phyloP scores from a whole-genome alignment of 306 rosid species.

The Styphnolobium japonicum region DNA sequence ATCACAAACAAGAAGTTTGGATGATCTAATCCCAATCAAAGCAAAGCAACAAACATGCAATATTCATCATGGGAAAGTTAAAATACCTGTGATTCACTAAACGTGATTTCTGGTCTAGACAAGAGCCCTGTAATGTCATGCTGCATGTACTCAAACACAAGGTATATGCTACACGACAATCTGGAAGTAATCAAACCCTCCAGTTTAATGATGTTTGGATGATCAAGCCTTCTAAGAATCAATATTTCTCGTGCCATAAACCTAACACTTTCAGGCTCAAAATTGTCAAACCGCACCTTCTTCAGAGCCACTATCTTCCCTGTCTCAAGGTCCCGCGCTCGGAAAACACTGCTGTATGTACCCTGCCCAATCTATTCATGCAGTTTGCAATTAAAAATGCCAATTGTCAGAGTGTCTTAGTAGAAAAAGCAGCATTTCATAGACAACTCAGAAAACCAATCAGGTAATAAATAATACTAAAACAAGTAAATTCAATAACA shows the following conservation, averaged over 20 bases:
- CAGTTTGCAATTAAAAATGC: neutral
- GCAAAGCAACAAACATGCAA: neutral
- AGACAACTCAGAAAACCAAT: neutral
- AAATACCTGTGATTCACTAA: constrained; percentile 89
- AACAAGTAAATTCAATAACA: neutral
- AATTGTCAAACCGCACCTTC: constrained; percentile 97
- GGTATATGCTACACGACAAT: constrained; percentile 87
- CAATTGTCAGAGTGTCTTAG: constrained; percentile 8
- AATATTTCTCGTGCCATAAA: constrained; percentile 94
- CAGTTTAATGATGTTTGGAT: constrained; percentile 82
- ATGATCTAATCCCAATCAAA: too few species aligned
- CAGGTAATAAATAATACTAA: neutral
- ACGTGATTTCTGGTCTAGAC: constrained; percentile 84
- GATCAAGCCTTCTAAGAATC: constrained; percentile 95
- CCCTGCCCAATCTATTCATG: constrained; percentile 91
- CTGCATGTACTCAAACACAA: constrained; percentile 97
- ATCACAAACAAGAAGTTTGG: neutral
- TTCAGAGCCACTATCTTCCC: constrained; percentile 92
- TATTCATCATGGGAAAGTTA: constrained; percentile 2
- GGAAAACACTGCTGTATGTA: constrained; percentile 89
- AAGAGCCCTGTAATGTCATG: constrained; percentile 94
- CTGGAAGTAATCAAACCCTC: constrained; percentile 91
- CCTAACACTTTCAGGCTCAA: constrained; percentile 95
- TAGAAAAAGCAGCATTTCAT: neutral
- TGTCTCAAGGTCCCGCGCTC: constrained; percentile 82